Evolutionary conservation across 2,329 filamentous ascomycete genomes (phyloP), one percentile per base, ranked within the genome.

Genomic region (Huntiella decipiens): DNA sequence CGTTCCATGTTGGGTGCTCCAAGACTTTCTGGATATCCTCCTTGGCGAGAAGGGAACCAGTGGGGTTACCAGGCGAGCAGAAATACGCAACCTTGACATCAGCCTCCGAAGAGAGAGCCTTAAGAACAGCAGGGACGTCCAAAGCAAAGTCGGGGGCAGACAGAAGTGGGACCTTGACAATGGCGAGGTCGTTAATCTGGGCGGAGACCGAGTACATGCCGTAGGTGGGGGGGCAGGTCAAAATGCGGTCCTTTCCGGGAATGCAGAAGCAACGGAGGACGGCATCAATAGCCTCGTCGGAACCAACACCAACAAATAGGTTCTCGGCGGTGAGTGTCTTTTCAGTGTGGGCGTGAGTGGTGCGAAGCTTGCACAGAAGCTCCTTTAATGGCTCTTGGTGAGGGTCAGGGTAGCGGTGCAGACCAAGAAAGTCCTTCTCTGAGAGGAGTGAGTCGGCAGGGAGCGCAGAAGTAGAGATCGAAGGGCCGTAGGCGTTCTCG

Each of bases 121-220:
- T 68, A 50, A 68, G 70, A 54, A 98, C 77, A 50, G 74, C 73
- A 6, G 73, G 64, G 2, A 83, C 66, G 60, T 91, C 77, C 53
- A 95, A 69, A 38, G 68, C 70, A 61, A 96, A 98, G 4, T 62
- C 67, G 1, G 83, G 78, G 1, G 77, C 73, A 1, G 73, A 70
- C 41, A 82, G 71, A 16, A 96, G 68, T 0, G 87, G 86, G n/a
- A 96, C 77, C 58, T 82, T 84, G 54, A 92, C 79, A 19, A 96
- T 74, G 39, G 71, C 71, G 15, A 98, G 70, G 57, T 96, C 91
- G 65, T 98, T 98, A 54, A 95, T 80, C 58, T 92, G 82, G 1
- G 91, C 91, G 5, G 84, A 92, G 13, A 98, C 91, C 40, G 76
- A 70, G 67, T 98, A 98, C 91, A 98, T 98, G 64, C 91, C 91